A percentile compares a stretch with the other conserved stretches of the same genome.
Evolutionary conservation across 306 rosid genomes (phyloP).

Genomic region (Medicago ruthenica): DNA sequence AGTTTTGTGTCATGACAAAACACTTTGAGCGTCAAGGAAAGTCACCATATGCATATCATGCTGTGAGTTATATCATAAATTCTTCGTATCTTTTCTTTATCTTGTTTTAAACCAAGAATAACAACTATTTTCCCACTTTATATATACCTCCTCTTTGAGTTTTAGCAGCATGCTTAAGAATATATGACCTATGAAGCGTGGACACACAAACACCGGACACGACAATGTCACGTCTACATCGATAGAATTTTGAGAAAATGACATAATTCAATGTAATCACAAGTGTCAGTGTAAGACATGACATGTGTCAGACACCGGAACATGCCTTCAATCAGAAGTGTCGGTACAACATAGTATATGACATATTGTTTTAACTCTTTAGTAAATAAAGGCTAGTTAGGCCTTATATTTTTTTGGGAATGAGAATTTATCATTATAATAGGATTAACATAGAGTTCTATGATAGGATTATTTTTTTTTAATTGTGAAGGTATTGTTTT

Average conservation of each 20-base stretch:
- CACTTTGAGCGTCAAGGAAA: slow-evolving; percentile 94
- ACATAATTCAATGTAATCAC: too few relatives aligned
- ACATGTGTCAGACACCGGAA: too few relatives aligned
- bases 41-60: slow-evolving; percentile 85
- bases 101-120: slow-evolving; percentile 11
- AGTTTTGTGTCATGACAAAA: slow-evolving; percentile 86
- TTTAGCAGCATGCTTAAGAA: slow-evolving; percentile 1
- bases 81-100: slow-evolving; percentile 3
- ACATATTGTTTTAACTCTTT: not conserved
- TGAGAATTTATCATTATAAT: not conserved
- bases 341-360: too few relatives aligned
- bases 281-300: too few relatives aligned
- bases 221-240: too few relatives aligned
- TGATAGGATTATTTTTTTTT: slow-evolving; percentile 5
- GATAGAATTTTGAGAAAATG: too few relatives aligned
- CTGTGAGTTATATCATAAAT: slow-evolving; percentile 62
- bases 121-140: slow-evolving; percentile 12
- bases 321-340: too few relatives aligned
- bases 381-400: slow-evolving; percentile 7
- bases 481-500: too few relatives aligned
- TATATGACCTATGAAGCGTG: too few relatives aligned
- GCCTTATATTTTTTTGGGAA: not conserved
- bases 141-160: not conserved
- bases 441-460: not conserved
- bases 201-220: too few relatives aligned